Conservation (phyloP, 257 asterid genomes). For the Voacanga thouarsii region DNA sequence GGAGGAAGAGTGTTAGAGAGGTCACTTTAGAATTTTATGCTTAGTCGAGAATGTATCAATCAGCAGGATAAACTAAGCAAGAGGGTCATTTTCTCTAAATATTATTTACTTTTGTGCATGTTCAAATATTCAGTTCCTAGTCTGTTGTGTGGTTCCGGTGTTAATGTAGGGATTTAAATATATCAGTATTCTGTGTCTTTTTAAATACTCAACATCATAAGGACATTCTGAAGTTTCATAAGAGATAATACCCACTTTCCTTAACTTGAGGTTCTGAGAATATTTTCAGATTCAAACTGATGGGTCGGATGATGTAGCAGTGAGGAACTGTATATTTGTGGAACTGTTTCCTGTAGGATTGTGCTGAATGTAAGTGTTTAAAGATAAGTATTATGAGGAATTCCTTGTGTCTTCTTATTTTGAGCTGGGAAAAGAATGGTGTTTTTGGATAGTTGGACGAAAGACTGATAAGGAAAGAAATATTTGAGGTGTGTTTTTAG, state of each 20-base stretch:
- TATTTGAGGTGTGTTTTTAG: neutral
- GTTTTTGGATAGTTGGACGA: neutral
- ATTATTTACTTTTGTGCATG: neutral
- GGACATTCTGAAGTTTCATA: neutral
- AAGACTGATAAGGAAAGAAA: neutral
- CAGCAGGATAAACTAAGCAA: neutral
- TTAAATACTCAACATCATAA: neutral
- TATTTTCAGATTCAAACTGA: neutral
- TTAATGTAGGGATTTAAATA: neutral
- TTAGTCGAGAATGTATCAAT: neutral
- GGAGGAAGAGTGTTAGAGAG: neutral
- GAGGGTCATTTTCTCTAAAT: neutral
- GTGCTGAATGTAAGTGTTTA: neutral
- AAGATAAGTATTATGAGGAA: neutral
- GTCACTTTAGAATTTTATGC: neutral
- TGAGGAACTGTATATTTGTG: neutral
- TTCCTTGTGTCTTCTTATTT: neutral
- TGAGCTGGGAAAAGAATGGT: neutral
- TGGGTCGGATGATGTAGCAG: neutral
- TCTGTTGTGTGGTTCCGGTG: neutral
- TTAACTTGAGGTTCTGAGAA: neutral
- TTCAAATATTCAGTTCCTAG: neutral
- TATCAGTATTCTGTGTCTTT: neutral
- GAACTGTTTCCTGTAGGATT: neutral
- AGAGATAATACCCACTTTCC: neutral